Base-by-base conservation (phyloP, 345 rosid genomes). In the Arabidopsis suecica region DNA sequence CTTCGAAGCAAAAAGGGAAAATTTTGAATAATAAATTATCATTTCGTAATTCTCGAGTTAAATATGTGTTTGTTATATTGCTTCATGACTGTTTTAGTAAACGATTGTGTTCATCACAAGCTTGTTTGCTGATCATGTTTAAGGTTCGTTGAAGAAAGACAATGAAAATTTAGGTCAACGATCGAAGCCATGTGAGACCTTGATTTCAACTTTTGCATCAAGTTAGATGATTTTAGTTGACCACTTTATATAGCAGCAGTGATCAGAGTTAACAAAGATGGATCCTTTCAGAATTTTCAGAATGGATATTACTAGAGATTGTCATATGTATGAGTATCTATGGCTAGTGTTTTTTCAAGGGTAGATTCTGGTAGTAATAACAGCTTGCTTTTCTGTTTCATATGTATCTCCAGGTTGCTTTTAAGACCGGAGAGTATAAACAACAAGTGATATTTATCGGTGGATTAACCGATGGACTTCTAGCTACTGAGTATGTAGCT, bases 401-500 rank as follows among this genome's bases (percentile, higher is more conserved):
- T 18, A 6, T 65, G 65, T 45, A 55, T 69, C 68, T 76, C 64
- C 84, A 94, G 96, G 98, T 94, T 54, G 98, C 98, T 71, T 94
- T 94, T 82, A 88, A 88, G 84, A 88, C 93, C 0, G 96, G 97
- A 51, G 97, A 94, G 57, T 89, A 88, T 79, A 91, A 84, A 79
- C 97, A 91, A 60, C 97, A 94, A 80, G 91, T 87, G 62, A 80
- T 91, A 60, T 91, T 94, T 68, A 86, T 94, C 70, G 97, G 96
- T 64, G 96, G 98, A 75, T 75, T 91, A 72, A 89, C 96, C 0
- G 96, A 91, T 84, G 97, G 97, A 38, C 87, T 94, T 76, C 66
- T 91, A 55, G 96, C 96, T 7, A 91, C 96, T 0, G 96, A 89
- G 98, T 94, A 94, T 28, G 96, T 83, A 36, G 57, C 63, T 61